Evolutionary conservation across 805 yeast species (phyloP).

Genomic region (Jamesozyma gamospora): DNA sequence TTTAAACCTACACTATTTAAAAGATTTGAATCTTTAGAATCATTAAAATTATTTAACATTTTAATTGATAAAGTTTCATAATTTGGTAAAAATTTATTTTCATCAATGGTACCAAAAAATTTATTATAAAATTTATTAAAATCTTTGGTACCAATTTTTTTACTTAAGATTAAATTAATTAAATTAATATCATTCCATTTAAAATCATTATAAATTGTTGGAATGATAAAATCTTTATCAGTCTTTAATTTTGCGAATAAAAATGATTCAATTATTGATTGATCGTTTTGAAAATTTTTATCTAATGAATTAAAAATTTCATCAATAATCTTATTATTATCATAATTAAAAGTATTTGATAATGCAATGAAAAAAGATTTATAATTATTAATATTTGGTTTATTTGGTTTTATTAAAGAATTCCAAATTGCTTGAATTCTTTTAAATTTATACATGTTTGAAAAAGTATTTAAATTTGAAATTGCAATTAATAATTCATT

Average conservation of each 20-base stretch:
- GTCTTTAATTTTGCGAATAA: slow-evolving; percentile 9
- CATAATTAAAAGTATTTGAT: slow-evolving; percentile 11
- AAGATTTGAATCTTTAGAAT: slow-evolving; percentile 13
- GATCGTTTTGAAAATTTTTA: slow-evolving; percentile 10
- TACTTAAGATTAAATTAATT: slow-evolving; percentile 16
- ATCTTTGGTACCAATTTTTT: slow-evolving; percentile 8
- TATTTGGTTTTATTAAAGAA: slow-evolving; percentile 13
- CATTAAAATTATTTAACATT: slow-evolving; percentile 15
- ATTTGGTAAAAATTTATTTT: slow-evolving; percentile 9
- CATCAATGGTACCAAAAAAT: slow-evolving; percentile 7
- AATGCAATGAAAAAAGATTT: slow-evolving; percentile 17
- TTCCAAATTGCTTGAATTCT: slow-evolving; percentile 29
- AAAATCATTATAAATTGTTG: slow-evolving; percentile 8
- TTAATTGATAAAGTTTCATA: slow-evolving; percentile 14
- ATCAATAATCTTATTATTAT: slow-evolving; percentile 12
- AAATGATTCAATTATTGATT: slow-evolving; percentile 15
- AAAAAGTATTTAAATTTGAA: slow-evolving; percentile 9
- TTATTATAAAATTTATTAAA: slow-evolving; percentile 13
- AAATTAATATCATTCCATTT: slow-evolving; percentile 13
- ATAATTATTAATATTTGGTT: slow-evolving; percentile 4
- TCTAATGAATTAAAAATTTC: slow-evolving; percentile 13
- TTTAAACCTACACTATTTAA: slow-evolving; percentile 15
- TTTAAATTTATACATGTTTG: slow-evolving; percentile 9
- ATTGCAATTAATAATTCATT: slow-evolving; percentile 19
- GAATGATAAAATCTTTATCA: slow-evolving; percentile 4